These are phyloP conservation scores for Exophiala sp. DNA, from an alignment of 2,329 filamentous ascomycete genomes.

Conservation along the genomic window DNA sequence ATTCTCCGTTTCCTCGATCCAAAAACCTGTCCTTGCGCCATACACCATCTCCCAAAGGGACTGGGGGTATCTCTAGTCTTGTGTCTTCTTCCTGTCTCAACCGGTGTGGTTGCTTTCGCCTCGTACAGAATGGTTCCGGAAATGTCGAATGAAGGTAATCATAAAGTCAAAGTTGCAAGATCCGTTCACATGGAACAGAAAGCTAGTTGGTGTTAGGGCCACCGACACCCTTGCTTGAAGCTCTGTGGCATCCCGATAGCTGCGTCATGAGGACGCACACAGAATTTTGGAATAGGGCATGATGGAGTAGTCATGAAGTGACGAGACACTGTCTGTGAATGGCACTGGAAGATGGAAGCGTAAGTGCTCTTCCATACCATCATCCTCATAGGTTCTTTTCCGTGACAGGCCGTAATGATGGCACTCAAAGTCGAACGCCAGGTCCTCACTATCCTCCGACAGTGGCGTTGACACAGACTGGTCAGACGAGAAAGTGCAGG, in stretches of 20 bases:
- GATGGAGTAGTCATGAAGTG: slow-evolving; percentile 19
- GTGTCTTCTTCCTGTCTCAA: slow-evolving; percentile 1
- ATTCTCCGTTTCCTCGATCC: slow-evolving; percentile 1
- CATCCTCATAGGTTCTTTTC: slow-evolving; percentile 25
- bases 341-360: slow-evolving; percentile 13
- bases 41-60: slow-evolving; percentile 15
- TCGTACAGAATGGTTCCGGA: slow-evolving; percentile 10
- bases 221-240: neutral
- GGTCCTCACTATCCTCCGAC: slow-evolving; percentile 22
- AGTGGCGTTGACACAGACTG: slow-evolving; percentile 23
- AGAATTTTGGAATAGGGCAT: slow-evolving; percentile 23
- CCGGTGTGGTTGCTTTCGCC: slow-evolving; percentile 5
- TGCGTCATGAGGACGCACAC: slow-evolving; percentile 25
- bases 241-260: neutral
- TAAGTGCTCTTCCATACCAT: slow-evolving; percentile 17
- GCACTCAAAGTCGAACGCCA: slow-evolving; percentile 14
- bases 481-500: slow-evolving; percentile 18
- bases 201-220: neutral
- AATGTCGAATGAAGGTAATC: slow-evolving; percentile 8
- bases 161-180: neutral
- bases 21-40: slow-evolving; percentile 14
- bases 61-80: slow-evolving; percentile 20
- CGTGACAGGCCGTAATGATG: slow-evolving; percentile 3
- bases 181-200: neutral
- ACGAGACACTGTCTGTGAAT: slow-evolving; percentile 16